Evolutionary conservation across 1,139 yeast species (phyloP).

Genomic region (Geotrichum reessii): DNA sequence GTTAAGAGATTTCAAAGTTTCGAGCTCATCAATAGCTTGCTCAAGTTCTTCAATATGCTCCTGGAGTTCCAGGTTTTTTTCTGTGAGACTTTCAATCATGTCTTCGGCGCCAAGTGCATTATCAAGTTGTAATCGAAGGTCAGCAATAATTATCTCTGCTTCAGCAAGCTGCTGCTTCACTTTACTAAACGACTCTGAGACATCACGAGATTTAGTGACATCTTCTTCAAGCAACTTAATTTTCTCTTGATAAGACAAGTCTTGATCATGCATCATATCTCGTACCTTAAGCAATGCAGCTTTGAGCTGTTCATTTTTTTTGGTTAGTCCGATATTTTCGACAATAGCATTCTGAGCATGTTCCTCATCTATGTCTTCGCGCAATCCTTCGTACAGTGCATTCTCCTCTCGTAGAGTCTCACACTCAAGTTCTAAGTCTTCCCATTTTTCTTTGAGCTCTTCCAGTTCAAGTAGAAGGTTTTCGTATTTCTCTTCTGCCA

Average conservation of each 20-base stretch:
- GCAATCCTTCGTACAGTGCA: conserved; percentile 37
- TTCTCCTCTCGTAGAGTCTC: conserved; percentile 46
- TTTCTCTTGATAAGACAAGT: conserved; percentile 41
- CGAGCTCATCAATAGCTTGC: conserved; percentile 49
- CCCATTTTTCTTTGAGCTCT: conserved; percentile 38
- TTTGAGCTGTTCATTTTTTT: conserved; percentile 40
- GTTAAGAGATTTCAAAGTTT: conserved; percentile 54
- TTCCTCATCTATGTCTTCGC: conserved; percentile 20
- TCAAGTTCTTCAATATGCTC: conserved; percentile 41
- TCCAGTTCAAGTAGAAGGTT: conserved; percentile 35
- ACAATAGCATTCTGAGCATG: conserved; percentile 20
- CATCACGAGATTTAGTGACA: conserved; percentile 12
- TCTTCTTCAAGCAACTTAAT: conserved; percentile 31
- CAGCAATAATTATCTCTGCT: conserved; percentile 43
- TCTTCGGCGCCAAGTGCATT: conserved; percentile 36
- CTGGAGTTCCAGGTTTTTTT: conserved; percentile 47
- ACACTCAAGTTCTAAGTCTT: conserved; percentile 41
- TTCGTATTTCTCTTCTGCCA: conserved; percentile 43
- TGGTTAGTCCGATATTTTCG: conserved; percentile 39
- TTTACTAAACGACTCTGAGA: conserved; percentile 22
- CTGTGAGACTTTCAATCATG: conserved; percentile 52
- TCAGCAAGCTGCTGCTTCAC: conserved; percentile 35
- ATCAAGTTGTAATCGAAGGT: conserved; percentile 42
- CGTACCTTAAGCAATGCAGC: conserved; percentile 37
- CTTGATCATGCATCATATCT: conserved; percentile 38